Evolutionary conservation across 2,329 filamentous ascomycete species (phyloP).

Genomic region (Pseudogymnoascus sp.): DNA sequence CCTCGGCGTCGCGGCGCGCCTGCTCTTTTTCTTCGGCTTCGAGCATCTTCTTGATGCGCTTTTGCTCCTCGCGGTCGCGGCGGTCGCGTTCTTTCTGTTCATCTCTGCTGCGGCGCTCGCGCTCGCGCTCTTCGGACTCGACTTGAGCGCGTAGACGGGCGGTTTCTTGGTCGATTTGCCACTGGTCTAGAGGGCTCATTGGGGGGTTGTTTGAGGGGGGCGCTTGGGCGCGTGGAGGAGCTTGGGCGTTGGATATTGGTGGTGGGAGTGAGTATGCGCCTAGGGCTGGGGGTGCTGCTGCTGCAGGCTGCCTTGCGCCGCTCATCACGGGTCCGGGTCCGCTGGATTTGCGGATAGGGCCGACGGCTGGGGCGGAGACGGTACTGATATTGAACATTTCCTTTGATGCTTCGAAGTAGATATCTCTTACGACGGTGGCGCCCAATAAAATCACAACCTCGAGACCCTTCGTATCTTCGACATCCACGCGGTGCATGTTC

Average conservation of each 20-base stretch:
- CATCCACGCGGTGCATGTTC: slow-evolving; percentile 80
- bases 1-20: slow-evolving; percentile 45
- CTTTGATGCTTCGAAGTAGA: slow-evolving; percentile 55
- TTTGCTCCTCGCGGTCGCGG: slow-evolving; percentile 48
- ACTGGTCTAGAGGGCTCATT: slow-evolving; percentile 23
- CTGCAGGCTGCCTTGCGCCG: slow-evolving; percentile 18
- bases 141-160: slow-evolving; percentile 56
- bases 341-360: slow-evolving; percentile 23
- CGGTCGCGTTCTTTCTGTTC: slow-evolving; percentile 47
- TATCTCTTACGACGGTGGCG: slow-evolving; percentile 56
- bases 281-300: slow-evolving; percentile 10
- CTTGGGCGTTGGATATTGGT: slow-evolving; percentile 16
- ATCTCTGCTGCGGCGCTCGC: slow-evolving; percentile 47
- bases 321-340: slow-evolving; percentile 23
- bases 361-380: slow-evolving; percentile 33
- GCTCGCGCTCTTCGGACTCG: slow-evolving; percentile 37
- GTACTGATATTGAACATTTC: slow-evolving; percentile 70
- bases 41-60: slow-evolving; percentile 56
- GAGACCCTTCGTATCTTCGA: slow-evolving; percentile 88
- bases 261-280: slow-evolving; percentile 19
- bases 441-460: slow-evolving; percentile 69
- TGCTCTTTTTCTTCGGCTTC: slow-evolving; percentile 58
- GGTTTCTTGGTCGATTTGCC: slow-evolving; percentile 66
- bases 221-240: slow-evolving; percentile 16
- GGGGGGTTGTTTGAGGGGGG: slow-evolving; percentile 26